A percentile compares a stretch with the other conserved stretches of the same genome.
Conservation (phyloP, 106 monocot genomes). For the Dendrobium huoshanense region DNA sequence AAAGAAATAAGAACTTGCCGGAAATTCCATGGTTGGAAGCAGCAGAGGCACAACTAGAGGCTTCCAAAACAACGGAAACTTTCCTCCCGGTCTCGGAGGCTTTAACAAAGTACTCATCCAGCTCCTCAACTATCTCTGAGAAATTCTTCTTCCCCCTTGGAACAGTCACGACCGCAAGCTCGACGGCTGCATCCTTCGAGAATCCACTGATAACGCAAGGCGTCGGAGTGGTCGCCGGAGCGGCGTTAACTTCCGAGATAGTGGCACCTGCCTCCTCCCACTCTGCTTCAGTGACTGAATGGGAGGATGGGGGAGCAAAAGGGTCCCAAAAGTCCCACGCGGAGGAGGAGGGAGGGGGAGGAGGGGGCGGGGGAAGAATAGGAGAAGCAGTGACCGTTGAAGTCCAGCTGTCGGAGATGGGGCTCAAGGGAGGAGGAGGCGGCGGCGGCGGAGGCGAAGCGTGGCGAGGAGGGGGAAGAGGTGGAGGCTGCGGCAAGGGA, state of each 20-base stretch:
- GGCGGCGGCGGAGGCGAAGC: conserved; percentile 2
- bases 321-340: conserved; percentile 97
- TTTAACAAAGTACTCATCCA: conserved; percentile 89
- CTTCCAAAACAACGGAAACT: conserved; percentile 53
- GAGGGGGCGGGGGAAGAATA: conserved; percentile 49
- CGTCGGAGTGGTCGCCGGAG: conserved; percentile 27
- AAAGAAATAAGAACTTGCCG: conserved; percentile 12
- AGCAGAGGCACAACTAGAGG: conserved; percentile 29
- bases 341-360: conserved; percentile 39
- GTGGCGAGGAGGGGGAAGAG: conserved; percentile 15
- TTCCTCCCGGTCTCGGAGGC: conserved; percentile 59
- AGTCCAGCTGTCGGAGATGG: conserved; percentile 21
- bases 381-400: conserved; percentile 53
- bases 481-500: conserved; percentile 17
- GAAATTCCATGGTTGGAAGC: conserved; percentile 28
- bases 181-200: conserved; percentile 35
- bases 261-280: conserved; percentile 52
- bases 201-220: conserved; percentile 29
- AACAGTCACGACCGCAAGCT: conserved; percentile 65
- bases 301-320: conserved; percentile 23
- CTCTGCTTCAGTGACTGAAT: conserved; percentile 44
- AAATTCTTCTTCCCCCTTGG: conserved; percentile 59
- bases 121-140: conserved; percentile 67
- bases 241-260: conserved; percentile 13
- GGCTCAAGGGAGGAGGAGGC: conserved; percentile 10